phyloP scores from a whole-genome alignment of 495 filamentous ascomycete species.

The Penicillium macrosclerotiorum region DNA sequence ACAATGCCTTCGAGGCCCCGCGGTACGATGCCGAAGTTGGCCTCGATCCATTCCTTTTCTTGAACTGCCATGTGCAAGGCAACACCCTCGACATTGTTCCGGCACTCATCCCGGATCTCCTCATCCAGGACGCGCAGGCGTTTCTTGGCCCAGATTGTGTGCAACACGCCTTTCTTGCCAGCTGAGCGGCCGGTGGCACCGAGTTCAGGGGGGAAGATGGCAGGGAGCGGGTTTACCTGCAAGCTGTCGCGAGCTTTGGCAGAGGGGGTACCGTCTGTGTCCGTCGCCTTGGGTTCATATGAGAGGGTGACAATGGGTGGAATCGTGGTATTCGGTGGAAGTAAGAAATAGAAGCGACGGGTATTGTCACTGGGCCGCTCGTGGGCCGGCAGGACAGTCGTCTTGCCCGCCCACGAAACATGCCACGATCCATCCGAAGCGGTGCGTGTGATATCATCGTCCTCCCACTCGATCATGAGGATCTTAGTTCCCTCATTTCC shows the following conservation, averaged over 20 bases:
- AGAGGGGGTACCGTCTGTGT: neutral
- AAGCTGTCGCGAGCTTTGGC: slow-evolving; percentile 25
- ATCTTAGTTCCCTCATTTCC: slow-evolving; percentile 82
- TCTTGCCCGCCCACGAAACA: slow-evolving; percentile 75
- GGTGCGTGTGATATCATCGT: slow-evolving; percentile 43
- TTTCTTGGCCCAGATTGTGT: slow-evolving; percentile 81
- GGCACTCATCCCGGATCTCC: slow-evolving; percentile 65
- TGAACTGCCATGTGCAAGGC: slow-evolving; percentile 76
- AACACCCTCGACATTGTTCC: slow-evolving; percentile 69
- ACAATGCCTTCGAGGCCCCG: slow-evolving; percentile 15
- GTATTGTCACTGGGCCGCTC: slow-evolving; percentile 54
- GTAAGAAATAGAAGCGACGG: slow-evolving; percentile 71
- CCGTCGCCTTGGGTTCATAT: slow-evolving; percentile 36
- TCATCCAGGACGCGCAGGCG: slow-evolving; percentile 66
- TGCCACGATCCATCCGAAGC: slow-evolving; percentile 55
- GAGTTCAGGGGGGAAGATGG: slow-evolving; percentile 74
- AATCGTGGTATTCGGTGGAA: slow-evolving; percentile 63
- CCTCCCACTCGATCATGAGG: slow-evolving; percentile 81
- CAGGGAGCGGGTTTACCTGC: slow-evolving; percentile 70
- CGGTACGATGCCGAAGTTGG: slow-evolving; percentile 64
- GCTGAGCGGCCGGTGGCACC: slow-evolving; percentile 61
- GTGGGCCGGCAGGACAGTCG: slow-evolving; percentile 59
- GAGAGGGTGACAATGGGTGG: slow-evolving; percentile 66
- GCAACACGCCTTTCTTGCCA: slow-evolving; percentile 74
- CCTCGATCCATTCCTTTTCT: slow-evolving; percentile 78